A percentile compares a stretch with the other conserved stretches of the same genome.
Evolutionary conservation across 225 moss, liverwort and hornwort species (phyloP).

Genomic region (Pleurozium schreberi): DNA sequence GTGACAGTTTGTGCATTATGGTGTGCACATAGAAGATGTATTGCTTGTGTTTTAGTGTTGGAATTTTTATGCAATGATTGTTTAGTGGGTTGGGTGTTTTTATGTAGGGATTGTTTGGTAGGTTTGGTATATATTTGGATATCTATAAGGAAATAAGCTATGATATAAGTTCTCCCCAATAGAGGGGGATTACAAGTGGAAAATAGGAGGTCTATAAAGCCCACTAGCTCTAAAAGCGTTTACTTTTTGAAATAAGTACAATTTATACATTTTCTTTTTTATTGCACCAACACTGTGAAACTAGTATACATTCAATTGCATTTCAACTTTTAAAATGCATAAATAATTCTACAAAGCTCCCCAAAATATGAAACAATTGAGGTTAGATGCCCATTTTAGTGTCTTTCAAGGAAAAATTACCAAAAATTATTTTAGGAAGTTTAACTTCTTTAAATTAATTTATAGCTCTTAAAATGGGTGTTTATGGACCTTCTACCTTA

Average conservation of each 20-base stretch:
- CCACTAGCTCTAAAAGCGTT: rapidly evolving
- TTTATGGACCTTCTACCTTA: too few relatives aligned
- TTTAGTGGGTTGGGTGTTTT: not conserved
- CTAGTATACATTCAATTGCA: too few relatives aligned
- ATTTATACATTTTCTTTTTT: not conserved
- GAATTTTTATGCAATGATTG: not conserved
- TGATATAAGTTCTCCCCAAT: not conserved
- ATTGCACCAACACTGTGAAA: not conserved
- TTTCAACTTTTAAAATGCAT: not conserved
- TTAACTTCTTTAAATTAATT: not conserved
- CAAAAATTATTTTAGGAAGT: not conserved
- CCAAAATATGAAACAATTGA: rapidly evolving
- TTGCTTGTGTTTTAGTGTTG: rapidly evolving
- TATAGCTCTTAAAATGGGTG: too few relatives aligned
- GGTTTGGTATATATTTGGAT: not conserved
- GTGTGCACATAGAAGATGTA: not conserved
- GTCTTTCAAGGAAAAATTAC: not conserved
- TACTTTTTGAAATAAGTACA: rapidly evolving
- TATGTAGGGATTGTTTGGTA: not conserved
- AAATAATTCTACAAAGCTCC: not conserved
- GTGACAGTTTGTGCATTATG: not conserved
- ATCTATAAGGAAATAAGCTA: rapidly evolving
- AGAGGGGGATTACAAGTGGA: not conserved
- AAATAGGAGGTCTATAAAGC: rapidly evolving
- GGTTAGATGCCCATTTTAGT: not conserved